Evolutionary conservation across 805 yeast species (phyloP), one percentile per base, ranked within the genome.

Genomic region (Myxozyma mucilagina): DNA sequence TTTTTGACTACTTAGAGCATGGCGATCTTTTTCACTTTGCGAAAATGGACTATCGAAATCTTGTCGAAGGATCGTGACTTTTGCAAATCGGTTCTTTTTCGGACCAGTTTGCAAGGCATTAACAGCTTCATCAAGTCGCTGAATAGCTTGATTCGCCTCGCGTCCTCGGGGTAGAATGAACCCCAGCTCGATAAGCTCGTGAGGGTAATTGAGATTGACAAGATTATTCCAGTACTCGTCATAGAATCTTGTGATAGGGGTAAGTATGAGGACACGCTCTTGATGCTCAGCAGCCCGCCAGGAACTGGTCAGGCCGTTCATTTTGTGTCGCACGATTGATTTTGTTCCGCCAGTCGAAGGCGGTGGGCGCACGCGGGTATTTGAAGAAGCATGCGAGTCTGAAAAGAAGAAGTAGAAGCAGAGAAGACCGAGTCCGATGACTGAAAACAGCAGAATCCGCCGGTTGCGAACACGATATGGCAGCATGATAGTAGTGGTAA

Each of bases 171-270:
- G 99, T 43, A 92, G 81, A 54, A 94, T 93, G 72, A 94, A 92
- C 0, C 98, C 99, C 56, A 94, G 79, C 69, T 92, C 96, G 54
- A 93, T 81, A 64, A 89, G 81, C 54, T 84, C 86, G 73, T 93
- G 88, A 57, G 97, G 97, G 74, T 94, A 94, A 24, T 85, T 77
- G 68, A 94, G 76, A 67, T 80, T 80, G 63, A 88, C 74, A 63
- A 94, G 75, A 73, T 94, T 94, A 42, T 82, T 83, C 98, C 98
- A 94, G 78, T 91, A 94, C 66, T 84, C 87, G 35, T 85, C 84
- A 72, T 89, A 85, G 72, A 94, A 94, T 65, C 85, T 83, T 47
- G 96, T 87, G 84, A 94, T 86, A 41, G 99, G 99, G 1, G 97
- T 86, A 71, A 94, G 80, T 59, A 94, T 84, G 71, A 94, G 79